Percentiles rank a stretch among this genome's conserved stretches.
phyloP scores from a whole-genome alignment of 805 yeast genomes.

The Yamadazyma sp. region DNA sequence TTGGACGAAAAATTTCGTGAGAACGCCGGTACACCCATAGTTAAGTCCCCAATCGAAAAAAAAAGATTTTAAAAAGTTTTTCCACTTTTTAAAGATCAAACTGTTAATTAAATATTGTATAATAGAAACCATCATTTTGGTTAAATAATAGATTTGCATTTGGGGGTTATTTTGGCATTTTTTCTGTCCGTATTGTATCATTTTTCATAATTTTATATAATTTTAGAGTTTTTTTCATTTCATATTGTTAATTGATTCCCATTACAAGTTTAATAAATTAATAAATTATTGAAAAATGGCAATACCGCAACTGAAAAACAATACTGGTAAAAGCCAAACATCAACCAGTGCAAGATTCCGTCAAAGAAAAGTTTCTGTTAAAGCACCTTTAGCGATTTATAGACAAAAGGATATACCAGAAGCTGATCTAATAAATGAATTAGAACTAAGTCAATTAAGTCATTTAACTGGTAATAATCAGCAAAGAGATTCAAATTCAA shows the following conservation, averaged over 20 bases:
- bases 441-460: conserved; percentile 42
- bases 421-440: conserved; percentile 47
- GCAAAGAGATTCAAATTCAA: conserved; percentile 82
- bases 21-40: conserved; percentile 9
- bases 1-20: conserved; percentile 5
- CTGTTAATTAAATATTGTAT: background rate
- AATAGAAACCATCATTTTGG: background rate
- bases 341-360: conserved; percentile 74
- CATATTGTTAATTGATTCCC: no score
- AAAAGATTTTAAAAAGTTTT: conserved; percentile 1
- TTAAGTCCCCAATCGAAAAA: conserved; percentile 1
- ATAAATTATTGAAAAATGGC: conserved; percentile 30
- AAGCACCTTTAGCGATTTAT: conserved; percentile 76
- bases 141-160: background rate
- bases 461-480: conserved; percentile 52
- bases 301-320: conserved; percentile 33
- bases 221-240: no score
- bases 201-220: no score
- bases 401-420: conserved; percentile 79
- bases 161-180: background rate
- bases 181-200: background rate
- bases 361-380: conserved; percentile 91
- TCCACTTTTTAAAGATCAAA: background rate
- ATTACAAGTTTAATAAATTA: no score
- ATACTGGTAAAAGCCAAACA: conserved; percentile 21